Evolutionary conservation across 192 early-diverging fungal genomes (phyloP).

Genomic region (Phlyctochytrium planicorne): DNA sequence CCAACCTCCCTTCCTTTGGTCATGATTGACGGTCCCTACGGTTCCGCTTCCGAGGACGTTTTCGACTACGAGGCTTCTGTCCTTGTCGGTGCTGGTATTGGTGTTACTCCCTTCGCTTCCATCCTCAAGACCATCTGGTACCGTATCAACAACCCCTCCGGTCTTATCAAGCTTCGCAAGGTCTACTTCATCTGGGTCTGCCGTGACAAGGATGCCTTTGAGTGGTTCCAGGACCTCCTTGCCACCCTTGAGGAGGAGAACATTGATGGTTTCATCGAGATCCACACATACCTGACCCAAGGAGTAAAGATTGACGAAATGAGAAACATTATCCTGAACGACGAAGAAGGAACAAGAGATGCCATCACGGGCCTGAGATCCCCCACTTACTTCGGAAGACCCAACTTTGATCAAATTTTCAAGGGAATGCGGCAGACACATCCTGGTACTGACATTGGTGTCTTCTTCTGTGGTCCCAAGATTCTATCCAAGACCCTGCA

Average conservation of each 20-base stretch:
- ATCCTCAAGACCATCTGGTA: constrained; percentile 82
- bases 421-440: constrained; percentile 58
- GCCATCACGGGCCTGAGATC: constrained; percentile 74
- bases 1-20: constrained; percentile 65
- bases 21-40: constrained; percentile 78
- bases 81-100: constrained; percentile 80
- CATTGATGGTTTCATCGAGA: constrained; percentile 70
- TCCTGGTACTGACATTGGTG: constrained; percentile 76
- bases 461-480: constrained; percentile 86
- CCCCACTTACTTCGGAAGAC: constrained; percentile 77
- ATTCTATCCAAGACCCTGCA: constrained; percentile 65
- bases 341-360: constrained; percentile 58
- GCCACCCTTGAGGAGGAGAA: constrained; percentile 80
- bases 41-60: constrained; percentile 77
- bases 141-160: constrained; percentile 55
- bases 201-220: constrained; percentile 79
- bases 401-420: constrained; percentile 77
- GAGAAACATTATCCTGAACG: constrained; percentile 65
- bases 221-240: constrained; percentile 86
- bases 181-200: constrained; percentile 88
- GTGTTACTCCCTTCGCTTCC: constrained; percentile 81
- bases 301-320: constrained; percentile 66
- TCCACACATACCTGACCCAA: constrained; percentile 76
- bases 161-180: constrained; percentile 63
- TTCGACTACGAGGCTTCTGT: constrained; percentile 77